Conservation (phyloP, 1,284 basidiomycete genomes). For the Cryptococcus sp. region DNA sequence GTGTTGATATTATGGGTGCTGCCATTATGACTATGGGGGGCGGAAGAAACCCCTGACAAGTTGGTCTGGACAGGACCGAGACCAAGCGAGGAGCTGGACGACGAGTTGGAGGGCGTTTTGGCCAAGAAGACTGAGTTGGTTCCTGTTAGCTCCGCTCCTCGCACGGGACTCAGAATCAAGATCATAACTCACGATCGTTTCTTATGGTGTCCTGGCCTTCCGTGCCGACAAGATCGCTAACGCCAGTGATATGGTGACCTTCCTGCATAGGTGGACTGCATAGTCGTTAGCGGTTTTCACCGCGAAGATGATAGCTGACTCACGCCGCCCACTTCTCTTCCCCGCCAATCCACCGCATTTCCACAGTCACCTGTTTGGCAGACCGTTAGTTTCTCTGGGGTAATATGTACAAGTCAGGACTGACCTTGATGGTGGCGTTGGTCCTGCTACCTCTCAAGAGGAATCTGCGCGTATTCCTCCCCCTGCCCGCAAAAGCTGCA, state of each 20-base stretch:
- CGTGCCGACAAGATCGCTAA: conserved; percentile 30
- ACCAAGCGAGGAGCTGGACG: conserved; percentile 22
- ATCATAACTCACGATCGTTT: conserved; percentile 28
- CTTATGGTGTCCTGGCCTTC: conserved; percentile 19
- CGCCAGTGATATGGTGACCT: conserved; percentile 42
- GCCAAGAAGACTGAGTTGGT: conserved; percentile 23
- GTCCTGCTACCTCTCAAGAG: conserved; percentile 48
- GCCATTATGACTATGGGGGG: conserved; percentile 7
- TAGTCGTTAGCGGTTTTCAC: conserved; percentile 2
- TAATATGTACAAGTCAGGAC: conserved; percentile 1
- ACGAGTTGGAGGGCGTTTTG: conserved; percentile 33
- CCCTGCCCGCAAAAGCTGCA: conserved; percentile 50
- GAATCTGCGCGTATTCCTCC: conserved; percentile 43
- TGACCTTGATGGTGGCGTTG: conserved; percentile 51
- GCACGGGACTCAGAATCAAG: no score
- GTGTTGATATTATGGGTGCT: conserved; percentile 13
- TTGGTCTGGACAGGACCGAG: conserved; percentile 18
- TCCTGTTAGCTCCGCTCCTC: no score
- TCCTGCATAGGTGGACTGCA: conserved; percentile 39
- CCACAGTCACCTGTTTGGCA: conserved; percentile 37
- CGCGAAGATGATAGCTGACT: conserved; percentile 15
- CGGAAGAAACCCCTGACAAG: conserved; percentile 13
- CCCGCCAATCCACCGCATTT: conserved; percentile 45
- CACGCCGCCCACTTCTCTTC: conserved; percentile 43
- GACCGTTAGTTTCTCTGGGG: background rate